These are phyloP conservation scores for Davidsoniella neocaledoniae DNA, from an alignment of 2,329 filamentous ascomycete genomes.

Conservation along the genomic window DNA sequence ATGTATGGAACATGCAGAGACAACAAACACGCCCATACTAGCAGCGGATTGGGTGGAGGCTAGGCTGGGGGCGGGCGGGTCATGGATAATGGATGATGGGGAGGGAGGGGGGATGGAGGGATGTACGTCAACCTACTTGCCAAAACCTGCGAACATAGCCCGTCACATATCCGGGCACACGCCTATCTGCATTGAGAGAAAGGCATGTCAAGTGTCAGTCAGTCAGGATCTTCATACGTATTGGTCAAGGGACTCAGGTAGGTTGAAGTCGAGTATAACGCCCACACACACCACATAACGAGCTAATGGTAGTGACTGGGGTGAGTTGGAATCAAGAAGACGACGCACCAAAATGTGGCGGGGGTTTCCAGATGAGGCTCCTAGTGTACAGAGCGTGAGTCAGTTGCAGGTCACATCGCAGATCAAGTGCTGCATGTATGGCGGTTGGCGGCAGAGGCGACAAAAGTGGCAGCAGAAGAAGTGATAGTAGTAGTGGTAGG, in stretches of 20 bases:
- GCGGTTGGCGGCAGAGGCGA: too few relatives aligned
- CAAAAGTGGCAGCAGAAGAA: too few relatives aligned
- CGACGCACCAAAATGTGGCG: slow-evolving; percentile 71
- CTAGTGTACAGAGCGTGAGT: slow-evolving; percentile 21
- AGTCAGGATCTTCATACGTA: slow-evolving; percentile 4
- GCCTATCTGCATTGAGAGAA: slow-evolving; percentile 41
- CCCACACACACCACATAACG: too few relatives aligned
- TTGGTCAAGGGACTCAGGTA: neutral
- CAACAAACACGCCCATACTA: too few relatives aligned
- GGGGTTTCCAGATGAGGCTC: slow-evolving; percentile 96
- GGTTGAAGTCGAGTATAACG: too few relatives aligned
- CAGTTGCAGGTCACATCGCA: neutral
- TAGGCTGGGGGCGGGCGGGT: neutral
- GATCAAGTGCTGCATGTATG: too few relatives aligned
- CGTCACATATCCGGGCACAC: slow-evolving; percentile 76
- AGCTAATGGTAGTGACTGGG: too few relatives aligned
- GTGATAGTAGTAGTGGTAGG: too few relatives aligned
- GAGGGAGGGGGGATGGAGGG: too few relatives aligned
- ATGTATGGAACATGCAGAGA: too few relatives aligned
- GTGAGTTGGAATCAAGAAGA: neutral
- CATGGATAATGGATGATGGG: neutral
- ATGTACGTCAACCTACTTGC: slow-evolving; percentile 51
- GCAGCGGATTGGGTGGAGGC: neutral
- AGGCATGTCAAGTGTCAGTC: slow-evolving; percentile 2
- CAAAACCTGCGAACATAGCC: slow-evolving; percentile 93